These are phyloP conservation scores for Andrographis paniculata DNA, from an alignment of 305 asterid genomes.

Conservation along the genomic window DNA sequence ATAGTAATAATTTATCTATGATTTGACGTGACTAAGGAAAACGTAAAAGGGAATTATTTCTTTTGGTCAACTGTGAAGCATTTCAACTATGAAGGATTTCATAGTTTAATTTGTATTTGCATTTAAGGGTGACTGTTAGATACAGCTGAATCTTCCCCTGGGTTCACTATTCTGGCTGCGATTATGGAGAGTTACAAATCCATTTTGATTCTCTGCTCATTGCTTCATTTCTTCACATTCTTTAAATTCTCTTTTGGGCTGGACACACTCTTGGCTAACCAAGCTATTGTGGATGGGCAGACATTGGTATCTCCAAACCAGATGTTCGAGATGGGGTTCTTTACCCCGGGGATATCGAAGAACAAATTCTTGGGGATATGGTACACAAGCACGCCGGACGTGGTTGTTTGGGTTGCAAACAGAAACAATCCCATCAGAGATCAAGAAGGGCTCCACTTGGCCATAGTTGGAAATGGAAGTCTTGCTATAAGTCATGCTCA, in stretches of 20 bases:
- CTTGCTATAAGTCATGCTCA: conserved; percentile 12
- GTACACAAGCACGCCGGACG: conserved; percentile 24
- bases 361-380: conserved; percentile 23
- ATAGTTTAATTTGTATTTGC: no score
- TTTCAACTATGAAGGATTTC: no score
- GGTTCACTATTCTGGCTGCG: no score
- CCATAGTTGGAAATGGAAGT: conserved; percentile 18
- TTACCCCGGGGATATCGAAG: conserved; percentile 21
- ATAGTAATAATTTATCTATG: no score
- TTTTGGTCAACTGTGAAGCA: no score
- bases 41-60: no score
- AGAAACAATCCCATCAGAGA: conserved; percentile 18
- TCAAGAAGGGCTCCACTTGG: conserved; percentile 5
- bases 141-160: no score
- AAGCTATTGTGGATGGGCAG: conserved; percentile 13
- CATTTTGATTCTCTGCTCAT: no score
- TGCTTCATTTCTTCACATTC: no score
- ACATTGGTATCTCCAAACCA: conserved; percentile 19
- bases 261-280: conserved; percentile 22
- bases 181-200: no score
- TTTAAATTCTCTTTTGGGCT: conserved; percentile 9
- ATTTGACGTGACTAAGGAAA: no score
- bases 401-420: conserved; percentile 31
- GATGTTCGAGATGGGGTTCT: conserved; percentile 26
- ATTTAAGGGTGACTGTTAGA: no score